Evolutionary conservation across 148 eudicot genomes (phyloP).

Genomic region (Suaeda aralocaspica): DNA sequence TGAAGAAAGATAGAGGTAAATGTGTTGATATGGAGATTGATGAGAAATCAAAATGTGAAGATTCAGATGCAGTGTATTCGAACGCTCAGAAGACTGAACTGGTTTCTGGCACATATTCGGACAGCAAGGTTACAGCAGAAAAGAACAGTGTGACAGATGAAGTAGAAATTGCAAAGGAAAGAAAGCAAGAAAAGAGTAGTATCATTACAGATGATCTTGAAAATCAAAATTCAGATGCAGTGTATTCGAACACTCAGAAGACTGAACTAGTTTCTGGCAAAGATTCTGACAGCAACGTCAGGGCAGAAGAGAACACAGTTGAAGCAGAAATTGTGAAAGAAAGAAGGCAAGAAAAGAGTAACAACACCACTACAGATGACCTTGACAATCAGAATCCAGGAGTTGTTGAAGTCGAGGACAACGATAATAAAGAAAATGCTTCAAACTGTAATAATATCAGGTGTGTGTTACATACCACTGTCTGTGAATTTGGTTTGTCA

Average conservation of each 20-base stretch:
- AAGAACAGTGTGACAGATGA: not conserved
- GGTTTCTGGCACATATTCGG: constrained; percentile 7
- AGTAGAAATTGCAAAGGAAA: not conserved
- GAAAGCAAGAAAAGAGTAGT: constrained; percentile 16
- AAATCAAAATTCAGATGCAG: constrained; percentile 17
- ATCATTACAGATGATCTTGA: constrained; percentile 11
- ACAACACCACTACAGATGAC: constrained; percentile 6
- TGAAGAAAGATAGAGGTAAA: constrained; percentile 21
- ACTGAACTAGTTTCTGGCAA: constrained; percentile 11
- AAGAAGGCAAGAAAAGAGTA: constrained; percentile 15
- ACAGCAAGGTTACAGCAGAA: not conserved
- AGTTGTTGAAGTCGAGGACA: constrained; percentile 19
- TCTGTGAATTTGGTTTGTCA: not conserved
- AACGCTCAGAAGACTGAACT: constrained; percentile 17
- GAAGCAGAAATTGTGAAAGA: not conserved
- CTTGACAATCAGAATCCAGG: constrained; percentile 23
- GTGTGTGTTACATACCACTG: constrained; percentile 26
- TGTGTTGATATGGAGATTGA: constrained; percentile 29
- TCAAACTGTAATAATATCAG: constrained; percentile 43
- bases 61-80: constrained; percentile 14
- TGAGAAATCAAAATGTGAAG: constrained; percentile 21
- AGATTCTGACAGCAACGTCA: constrained; percentile 1
- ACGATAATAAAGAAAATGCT: constrained; percentile 65
- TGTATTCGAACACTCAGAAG: constrained; percentile 11
- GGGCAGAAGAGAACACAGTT: constrained; percentile 1